phyloP scores from a whole-genome alignment of 805 yeast genomes.

The Candida sanyiensis region DNA sequence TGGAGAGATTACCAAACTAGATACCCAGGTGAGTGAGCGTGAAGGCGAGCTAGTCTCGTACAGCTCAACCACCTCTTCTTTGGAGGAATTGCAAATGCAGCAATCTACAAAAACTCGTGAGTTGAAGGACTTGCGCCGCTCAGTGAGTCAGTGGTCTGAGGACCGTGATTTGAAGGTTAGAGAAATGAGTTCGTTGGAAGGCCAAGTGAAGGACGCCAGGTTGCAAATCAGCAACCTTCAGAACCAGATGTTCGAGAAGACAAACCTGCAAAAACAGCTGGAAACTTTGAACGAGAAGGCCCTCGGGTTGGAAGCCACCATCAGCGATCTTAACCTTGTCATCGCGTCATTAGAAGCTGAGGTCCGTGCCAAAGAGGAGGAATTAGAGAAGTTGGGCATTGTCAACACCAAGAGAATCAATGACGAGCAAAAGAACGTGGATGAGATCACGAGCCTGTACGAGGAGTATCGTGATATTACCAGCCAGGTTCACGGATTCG shows the following conservation, averaged over 20 bases:
- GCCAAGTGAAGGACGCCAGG: constrained; percentile 45
- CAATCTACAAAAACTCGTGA: constrained; percentile 35
- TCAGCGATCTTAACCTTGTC: constrained; percentile 19
- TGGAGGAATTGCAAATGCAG: constrained; percentile 41
- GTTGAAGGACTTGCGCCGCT: constrained; percentile 36
- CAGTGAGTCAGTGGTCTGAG: constrained; percentile 30
- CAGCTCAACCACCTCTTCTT: constrained; percentile 33
- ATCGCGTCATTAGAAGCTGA: constrained; percentile 19
- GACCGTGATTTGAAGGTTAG: constrained; percentile 40
- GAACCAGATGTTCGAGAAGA: constrained; percentile 42
- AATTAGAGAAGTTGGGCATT: constrained; percentile 17
- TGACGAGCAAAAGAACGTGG: constrained; percentile 2
- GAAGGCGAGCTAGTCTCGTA: constrained; percentile 32
- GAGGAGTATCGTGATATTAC: constrained; percentile 28
- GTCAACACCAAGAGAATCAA: constrained; percentile 3
- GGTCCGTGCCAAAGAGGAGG: constrained; percentile 15
- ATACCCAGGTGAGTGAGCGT: constrained; percentile 26
- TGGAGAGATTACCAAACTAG: constrained; percentile 27
- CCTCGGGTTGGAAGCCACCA: constrained; percentile 15
- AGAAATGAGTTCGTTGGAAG: constrained; percentile 42
- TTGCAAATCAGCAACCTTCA: constrained; percentile 49
- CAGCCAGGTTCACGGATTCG: constrained; percentile 28
- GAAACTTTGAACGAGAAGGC: constrained; percentile 31
- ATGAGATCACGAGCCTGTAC: constrained; percentile 20
- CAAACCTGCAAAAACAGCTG: constrained; percentile 34